These are phyloP conservation scores for Saccharomycopsis sp. DNA, from an alignment of 805 yeast species.

Conservation along the genomic window DNA sequence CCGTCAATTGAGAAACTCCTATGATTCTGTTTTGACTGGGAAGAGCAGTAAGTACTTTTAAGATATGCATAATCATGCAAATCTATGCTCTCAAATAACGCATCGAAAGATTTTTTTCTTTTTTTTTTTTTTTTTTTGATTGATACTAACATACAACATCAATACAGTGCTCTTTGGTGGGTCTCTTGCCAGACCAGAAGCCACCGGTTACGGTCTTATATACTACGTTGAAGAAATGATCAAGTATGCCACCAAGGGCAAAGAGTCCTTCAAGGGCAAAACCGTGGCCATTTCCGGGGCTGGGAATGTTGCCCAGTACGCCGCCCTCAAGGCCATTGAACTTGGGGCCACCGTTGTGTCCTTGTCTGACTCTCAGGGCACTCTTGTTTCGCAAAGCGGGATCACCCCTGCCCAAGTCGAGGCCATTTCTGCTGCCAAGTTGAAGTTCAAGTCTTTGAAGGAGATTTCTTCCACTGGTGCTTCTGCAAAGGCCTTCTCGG, in stretches of 20 bases:
- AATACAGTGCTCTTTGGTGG: conserved; percentile 99
- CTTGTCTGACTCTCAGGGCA: conserved; percentile 90
- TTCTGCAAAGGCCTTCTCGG: conserved; percentile 30
- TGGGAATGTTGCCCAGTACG: conserved; percentile 98
- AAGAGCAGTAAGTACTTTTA: too few species aligned
- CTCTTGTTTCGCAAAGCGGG: conserved; percentile 67
- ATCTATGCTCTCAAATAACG: too few species aligned
- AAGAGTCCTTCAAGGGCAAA: conserved; percentile 86
- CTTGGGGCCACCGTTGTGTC: conserved; percentile 94
- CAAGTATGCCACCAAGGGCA: conserved; percentile 82
- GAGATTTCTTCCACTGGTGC: conserved; percentile 51
- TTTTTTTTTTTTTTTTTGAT: too few species aligned
- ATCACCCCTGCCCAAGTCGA: conserved; percentile 74
- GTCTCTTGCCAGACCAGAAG: conserved; percentile 97
- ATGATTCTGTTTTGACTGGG: conserved; percentile 97
- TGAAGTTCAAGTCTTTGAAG: conserved; percentile 68
- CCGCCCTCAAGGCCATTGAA: conserved; percentile 95
- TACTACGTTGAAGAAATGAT: conserved; percentile 98
- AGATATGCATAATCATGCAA: too few species aligned
- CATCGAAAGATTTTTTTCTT: too few species aligned
- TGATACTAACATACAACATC: too few species aligned
- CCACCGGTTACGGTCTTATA: conserved; percentile 96
- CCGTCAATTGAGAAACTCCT: conserved; percentile 82
- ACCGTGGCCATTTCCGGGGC: conserved; percentile 95
- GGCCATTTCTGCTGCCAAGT: conserved; percentile 67